Base-by-base conservation (phyloP, 495 filamentous ascomycete species). In the Neurospora sp. region DNA sequence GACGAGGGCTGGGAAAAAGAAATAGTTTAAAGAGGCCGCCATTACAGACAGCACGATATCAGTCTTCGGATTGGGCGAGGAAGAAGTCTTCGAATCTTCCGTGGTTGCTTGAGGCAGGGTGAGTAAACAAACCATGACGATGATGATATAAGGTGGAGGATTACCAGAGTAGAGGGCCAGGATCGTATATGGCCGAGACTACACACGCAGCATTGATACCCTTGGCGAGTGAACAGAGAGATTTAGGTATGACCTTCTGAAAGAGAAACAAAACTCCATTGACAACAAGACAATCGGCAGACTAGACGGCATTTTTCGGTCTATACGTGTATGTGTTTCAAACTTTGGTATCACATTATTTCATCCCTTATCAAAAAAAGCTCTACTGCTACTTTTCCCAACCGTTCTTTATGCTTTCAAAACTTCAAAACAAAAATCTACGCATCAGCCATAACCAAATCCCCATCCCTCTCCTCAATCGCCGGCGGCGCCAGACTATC, bases 401-500 rank as follows among this genome's bases (percentile, higher is more conserved):
- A 14, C 14, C 70, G 46, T 69, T 65, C 35, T 35, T 22, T 38
- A 69, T 69, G 53, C 53, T 65, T 20, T 18, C 59, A 39, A 69
- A 69, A n/a, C 20, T 27, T 41, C 7, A 70, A 61, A 61, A 61
- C 40, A 42, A 71, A 65, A 31, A 42, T 35, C 78, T 71, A 78
- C 59, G 69, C 81, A 72, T 78, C 82, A 68, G 78, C 78, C 84
- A 87, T 87, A 38, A 83, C 73, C 5, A 81, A 77, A 75, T 85
- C 83, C 6, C 27, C 53, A 72, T 80, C 83, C 37, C 69, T 76
- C 39, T 82, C 76, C 44, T 79, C 80, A 59, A 76, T 72, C 73
- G 75, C 76, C 61, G 78, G 71, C 11, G 85, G 87, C 71, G 88
- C 81, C 27, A 92, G 78, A 71, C 89, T 91, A 78, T 96, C 94